These are phyloP conservation scores for Colletotrichum liaoningense DNA, from an alignment of 2,329 filamentous ascomycete genomes.

Conservation along the genomic window DNA sequence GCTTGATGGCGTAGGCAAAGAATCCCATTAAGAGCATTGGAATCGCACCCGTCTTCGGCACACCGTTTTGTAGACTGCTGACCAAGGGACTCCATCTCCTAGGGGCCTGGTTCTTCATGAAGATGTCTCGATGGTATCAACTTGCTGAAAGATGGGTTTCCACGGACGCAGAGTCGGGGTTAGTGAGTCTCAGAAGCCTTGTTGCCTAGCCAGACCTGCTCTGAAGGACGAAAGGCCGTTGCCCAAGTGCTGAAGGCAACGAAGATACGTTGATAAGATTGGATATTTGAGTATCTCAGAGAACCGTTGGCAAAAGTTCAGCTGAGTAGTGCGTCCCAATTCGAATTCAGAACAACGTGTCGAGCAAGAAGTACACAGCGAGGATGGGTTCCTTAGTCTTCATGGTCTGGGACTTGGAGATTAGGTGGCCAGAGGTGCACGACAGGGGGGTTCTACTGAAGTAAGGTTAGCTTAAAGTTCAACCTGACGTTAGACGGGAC, in stretches of 20 bases:
- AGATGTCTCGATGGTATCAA: background rate
- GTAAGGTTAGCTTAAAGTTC: background rate
- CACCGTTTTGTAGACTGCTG: background rate
- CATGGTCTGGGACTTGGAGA: slow-evolving; percentile 12
- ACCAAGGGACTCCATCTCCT: slow-evolving; percentile 9
- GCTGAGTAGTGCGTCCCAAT: background rate
- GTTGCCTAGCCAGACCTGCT: background rate
- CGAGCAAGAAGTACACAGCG: background rate
- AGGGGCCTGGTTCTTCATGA: background rate
- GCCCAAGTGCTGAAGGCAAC: background rate
- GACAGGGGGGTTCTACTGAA: background rate
- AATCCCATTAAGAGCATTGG: background rate
- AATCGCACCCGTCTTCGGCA: slow-evolving; percentile 1
- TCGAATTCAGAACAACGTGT: background rate
- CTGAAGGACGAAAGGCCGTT: background rate
- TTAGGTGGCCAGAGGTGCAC: background rate
- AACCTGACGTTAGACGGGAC: background rate
- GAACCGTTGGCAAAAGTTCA: background rate
- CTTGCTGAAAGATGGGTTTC: background rate
- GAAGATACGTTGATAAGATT: background rate
- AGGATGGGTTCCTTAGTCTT: background rate
- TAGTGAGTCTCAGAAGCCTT: background rate
- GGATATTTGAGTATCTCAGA: background rate
- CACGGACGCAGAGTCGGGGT: background rate
- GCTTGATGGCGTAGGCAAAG: background rate